These are phyloP conservation scores for Metrosideros polymorpha DNA, from an alignment of 441 rosid genomes.

Conservation along the genomic window DNA sequence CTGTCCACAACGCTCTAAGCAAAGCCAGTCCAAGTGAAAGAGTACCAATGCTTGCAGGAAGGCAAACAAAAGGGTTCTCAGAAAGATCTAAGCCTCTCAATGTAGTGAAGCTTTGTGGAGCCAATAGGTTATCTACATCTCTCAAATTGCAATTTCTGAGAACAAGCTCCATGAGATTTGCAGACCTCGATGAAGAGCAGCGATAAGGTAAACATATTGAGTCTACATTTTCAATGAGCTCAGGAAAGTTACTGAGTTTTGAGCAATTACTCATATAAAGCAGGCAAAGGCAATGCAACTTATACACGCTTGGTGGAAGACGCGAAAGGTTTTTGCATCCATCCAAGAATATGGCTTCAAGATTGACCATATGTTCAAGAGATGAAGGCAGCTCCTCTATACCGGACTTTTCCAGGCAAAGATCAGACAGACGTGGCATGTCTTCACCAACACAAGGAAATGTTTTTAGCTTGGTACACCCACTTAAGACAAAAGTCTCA, in stretches of 20 bases:
- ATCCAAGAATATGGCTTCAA: rapidly evolving
- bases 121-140: not conserved
- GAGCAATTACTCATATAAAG: not conserved
- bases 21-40: not conserved
- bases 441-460: not conserved
- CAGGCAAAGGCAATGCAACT: rapidly evolving
- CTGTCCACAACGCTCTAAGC: not conserved
- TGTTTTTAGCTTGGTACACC: not conserved
- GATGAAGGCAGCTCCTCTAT: not conserved
- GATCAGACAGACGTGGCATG: rapidly evolving
- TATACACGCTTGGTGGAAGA: not conserved
- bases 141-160: not conserved
- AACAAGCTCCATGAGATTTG: not conserved
- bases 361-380: not conserved
- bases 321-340: not conserved
- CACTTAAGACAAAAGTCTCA: rapidly evolving
- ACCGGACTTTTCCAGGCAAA: not conserved
- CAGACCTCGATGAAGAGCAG: rapidly evolving
- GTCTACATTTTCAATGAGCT: rapidly evolving
- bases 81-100: not conserved
- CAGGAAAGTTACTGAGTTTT: not conserved
- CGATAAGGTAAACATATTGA: rapidly evolving
- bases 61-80: not conserved
- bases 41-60: not conserved
- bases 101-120: not conserved